These are phyloP conservation scores for Lagenidium giganteum DNA, from an alignment of 352 stramenopile genomes.

Conservation along the genomic window DNA sequence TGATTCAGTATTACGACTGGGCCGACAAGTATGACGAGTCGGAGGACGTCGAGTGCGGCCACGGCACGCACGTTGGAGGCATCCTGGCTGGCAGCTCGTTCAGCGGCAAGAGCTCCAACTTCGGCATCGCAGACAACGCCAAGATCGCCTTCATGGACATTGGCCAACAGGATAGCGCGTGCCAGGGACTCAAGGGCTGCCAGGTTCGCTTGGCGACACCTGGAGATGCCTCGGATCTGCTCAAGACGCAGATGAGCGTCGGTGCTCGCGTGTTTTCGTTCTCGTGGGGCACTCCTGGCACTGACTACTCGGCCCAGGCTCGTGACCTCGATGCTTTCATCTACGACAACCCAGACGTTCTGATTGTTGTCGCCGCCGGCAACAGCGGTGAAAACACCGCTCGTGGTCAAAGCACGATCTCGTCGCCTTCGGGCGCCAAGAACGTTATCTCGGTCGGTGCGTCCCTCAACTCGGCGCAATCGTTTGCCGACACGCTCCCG, in stretches of 20 bases:
- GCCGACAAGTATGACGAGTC: constrained; percentile 67
- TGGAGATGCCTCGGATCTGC: constrained; percentile 35
- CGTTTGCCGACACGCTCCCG: constrained; percentile 40
- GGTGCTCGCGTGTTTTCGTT: constrained; percentile 66
- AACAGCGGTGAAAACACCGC: constrained; percentile 72
- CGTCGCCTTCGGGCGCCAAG: constrained; percentile 69
- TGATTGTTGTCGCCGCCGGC: constrained; percentile 78
- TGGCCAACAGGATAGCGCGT: constrained; percentile 40
- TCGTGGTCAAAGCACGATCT: constrained; percentile 55
- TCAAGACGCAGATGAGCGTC: constrained; percentile 46
- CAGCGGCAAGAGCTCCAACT: constrained; percentile 23
- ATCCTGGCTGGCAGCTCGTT: constrained; percentile 68
- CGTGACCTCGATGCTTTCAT: constrained; percentile 60
- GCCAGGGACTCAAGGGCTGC: constrained; percentile 28
- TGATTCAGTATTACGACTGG: constrained; percentile 81
- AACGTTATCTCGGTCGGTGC: constrained; percentile 82
- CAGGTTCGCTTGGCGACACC: constrained; percentile 41
- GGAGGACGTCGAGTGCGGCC: constrained; percentile 55
- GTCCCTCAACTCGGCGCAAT: constrained; percentile 46
- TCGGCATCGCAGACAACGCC: constrained; percentile 73
- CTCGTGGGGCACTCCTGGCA: constrained; percentile 58
- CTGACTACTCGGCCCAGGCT: constrained; percentile 59
- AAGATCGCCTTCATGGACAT: constrained; percentile 90
- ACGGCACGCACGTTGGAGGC: constrained; percentile 86
- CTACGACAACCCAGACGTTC: constrained; percentile 71